phyloP scores from a whole-genome alignment of 305 asterid species.

The Fraxinus ornus region DNA sequence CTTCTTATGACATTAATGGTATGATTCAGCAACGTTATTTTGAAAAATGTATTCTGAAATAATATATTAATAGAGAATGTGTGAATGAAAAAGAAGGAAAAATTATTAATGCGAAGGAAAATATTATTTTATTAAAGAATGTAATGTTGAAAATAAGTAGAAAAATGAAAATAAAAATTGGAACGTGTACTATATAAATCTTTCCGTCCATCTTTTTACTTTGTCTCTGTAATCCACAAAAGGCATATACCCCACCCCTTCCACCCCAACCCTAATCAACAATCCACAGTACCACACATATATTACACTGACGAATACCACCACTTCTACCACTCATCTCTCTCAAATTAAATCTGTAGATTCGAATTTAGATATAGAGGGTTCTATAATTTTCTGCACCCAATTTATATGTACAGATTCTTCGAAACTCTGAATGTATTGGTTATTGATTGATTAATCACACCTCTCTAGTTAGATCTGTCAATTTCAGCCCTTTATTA shows the following conservation, averaged over 20 bases:
- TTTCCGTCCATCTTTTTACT: background rate
- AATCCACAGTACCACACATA: background rate
- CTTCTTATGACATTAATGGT: background rate
- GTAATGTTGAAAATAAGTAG: no score
- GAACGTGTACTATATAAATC: background rate
- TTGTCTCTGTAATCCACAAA: background rate
- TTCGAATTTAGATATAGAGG: slow-evolving; percentile 1
- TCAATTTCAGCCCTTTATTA: slow-evolving; percentile 19
- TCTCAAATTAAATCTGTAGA: background rate
- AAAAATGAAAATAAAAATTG: no score
- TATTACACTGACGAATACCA: background rate
- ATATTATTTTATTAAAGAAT: no score
- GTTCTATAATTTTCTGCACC: slow-evolving; percentile 14
- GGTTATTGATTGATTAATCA: slow-evolving; percentile 14
- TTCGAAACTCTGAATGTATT: slow-evolving; percentile 23
- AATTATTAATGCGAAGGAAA: no score
- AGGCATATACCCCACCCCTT: background rate
- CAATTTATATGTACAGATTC: slow-evolving; percentile 23
- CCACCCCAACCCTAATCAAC: slow-evolving; percentile 6
- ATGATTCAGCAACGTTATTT: no score
- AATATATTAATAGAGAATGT: no score
- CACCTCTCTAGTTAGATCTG: slow-evolving; percentile 14
- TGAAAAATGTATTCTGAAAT: no score
- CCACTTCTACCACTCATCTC: slow-evolving; percentile 11
- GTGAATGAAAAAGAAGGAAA: no score